These are phyloP conservation scores for Symbiodinium natans DNA, from an alignment of 73 alveolate species.

Conservation along the genomic window DNA sequence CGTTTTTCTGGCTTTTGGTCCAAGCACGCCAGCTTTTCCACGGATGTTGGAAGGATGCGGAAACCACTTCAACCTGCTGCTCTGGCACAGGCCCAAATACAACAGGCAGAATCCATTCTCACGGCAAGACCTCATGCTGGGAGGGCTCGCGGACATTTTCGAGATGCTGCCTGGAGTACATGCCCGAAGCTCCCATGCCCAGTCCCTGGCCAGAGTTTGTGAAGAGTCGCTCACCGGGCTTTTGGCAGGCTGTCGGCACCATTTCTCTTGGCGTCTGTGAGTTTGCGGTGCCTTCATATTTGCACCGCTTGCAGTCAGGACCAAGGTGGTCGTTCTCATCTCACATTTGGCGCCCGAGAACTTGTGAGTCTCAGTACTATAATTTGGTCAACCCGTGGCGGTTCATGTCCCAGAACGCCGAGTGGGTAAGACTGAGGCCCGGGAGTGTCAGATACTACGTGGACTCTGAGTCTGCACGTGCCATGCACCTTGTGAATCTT, in stretches of 20 bases:
- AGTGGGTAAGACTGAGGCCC: background rate
- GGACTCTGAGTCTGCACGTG: background rate
- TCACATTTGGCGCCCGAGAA: conserved; percentile 18
- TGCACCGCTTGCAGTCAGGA: background rate
- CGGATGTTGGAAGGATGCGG: background rate
- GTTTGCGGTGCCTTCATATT: background rate
- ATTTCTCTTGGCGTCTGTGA: background rate
- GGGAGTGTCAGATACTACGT: background rate
- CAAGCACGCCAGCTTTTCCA: background rate
- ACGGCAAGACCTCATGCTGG: background rate
- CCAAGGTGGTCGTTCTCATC: background rate
- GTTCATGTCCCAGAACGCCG: background rate
- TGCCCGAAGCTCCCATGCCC: background rate
- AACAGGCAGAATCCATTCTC: too few species aligned
- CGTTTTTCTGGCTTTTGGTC: background rate
- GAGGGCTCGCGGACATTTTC: background rate
- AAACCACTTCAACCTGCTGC: background rate
- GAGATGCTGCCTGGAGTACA: background rate
- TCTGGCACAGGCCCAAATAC: background rate
- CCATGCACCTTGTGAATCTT: conserved; percentile 6
- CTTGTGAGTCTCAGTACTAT: background rate
- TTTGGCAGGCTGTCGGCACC: background rate
- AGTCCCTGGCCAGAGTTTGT: background rate
- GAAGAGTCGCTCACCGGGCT: background rate
- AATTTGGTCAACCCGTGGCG: conserved; percentile 21